Base-by-base conservation (phyloP, 1,284 basidiomycete species). In the Cerrena zonata region DNA sequence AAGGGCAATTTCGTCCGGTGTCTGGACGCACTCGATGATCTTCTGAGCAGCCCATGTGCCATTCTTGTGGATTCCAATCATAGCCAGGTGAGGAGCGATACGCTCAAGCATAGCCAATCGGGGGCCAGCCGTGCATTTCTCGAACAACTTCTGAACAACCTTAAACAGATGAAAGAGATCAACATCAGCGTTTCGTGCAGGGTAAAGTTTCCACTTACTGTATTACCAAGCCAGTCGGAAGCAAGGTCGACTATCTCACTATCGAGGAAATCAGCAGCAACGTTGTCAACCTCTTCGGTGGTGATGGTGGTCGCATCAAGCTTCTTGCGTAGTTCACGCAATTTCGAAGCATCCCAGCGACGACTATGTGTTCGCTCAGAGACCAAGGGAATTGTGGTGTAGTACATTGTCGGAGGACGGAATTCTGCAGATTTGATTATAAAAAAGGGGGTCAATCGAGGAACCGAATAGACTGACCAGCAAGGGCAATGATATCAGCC, bases 31-130 rank as follows among this genome's bases (percentile, higher is more conserved):
- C 71, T 98, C 94, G 58, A 99, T 98, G 64, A 98, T 95, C 78
- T 96, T 96, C 69, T 99, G 96, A 2, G 94, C 95, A 1, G 96
- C 95, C 96, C 96, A 99, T 0, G 96, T 99, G 37, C 96, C 96
- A 61, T 99, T 99, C 75, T 99, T 99, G 76, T 99, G 96, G 47
- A 95, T 94, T 45, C 96, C 96, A 58, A 98, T 96, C 80, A 92
- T 92, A 23, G 95, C 96, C 22, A 99, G 76, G 66, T 96, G 90
- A 48, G 96, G 96, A 2, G 87, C 84, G 53, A 99, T 87, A 43
- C 93, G 85, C 63, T 98, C 93, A 42, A 99, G 76, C 91, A 99
- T 94, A 15, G 84, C 82, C 56, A 91, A 79, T 58, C 94, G 81
- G 45, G 92, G 84, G 2, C 63, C 69, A 36, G 85, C 72, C 19